Evolutionary conservation across 2,329 filamentous ascomycete genomes (phyloP).

Genomic region (Magnaporthiopsis incrustans): DNA sequence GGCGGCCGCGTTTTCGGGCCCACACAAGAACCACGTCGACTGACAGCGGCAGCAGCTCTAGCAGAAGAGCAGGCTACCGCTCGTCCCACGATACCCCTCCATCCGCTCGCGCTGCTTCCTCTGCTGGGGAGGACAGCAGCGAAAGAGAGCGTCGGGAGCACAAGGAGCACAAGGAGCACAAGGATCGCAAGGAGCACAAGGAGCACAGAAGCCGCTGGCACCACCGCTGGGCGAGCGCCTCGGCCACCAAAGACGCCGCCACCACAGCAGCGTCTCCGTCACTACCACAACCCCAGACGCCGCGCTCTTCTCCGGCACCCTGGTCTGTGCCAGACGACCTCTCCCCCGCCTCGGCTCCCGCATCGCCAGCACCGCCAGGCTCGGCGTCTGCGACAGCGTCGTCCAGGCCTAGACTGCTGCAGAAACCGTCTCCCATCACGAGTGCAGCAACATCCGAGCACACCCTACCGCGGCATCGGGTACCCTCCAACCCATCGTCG

Average conservation of each 20-base stretch:
- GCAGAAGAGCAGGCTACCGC: slow-evolving; percentile 4
- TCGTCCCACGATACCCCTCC: slow-evolving; percentile 8
- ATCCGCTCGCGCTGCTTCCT: background rate
- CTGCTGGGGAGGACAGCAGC: background rate
- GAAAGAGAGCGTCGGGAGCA: background rate
- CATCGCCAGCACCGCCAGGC: background rate
- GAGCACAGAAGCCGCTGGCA: slow-evolving; percentile 17
- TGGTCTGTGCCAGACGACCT: slow-evolving; percentile 9
- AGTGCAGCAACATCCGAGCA: background rate
- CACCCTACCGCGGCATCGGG: background rate
- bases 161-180: too few species aligned
- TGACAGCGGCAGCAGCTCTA: slow-evolving; percentile 8
- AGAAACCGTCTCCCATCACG: background rate
- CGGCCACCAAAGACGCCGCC: slow-evolving; percentile 1
- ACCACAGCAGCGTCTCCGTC: background rate
- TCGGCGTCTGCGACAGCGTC: background rate
- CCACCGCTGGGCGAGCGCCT: slow-evolving; percentile 5
- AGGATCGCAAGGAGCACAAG: slow-evolving; percentile 5
- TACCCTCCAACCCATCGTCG: background rate
- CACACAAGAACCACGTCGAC: slow-evolving; percentile 11
- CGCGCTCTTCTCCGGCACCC: slow-evolving; percentile 11
- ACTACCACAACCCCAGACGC: background rate
- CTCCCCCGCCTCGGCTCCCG: background rate
- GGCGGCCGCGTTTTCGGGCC: slow-evolving; percentile 8
- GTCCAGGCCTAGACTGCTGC: background rate